Percentiles rank a stretch among this genome's conserved stretches.
Evolutionary conservation across 805 yeast genomes (phyloP).

Genomic region (Nakazawaea holstii): DNA sequence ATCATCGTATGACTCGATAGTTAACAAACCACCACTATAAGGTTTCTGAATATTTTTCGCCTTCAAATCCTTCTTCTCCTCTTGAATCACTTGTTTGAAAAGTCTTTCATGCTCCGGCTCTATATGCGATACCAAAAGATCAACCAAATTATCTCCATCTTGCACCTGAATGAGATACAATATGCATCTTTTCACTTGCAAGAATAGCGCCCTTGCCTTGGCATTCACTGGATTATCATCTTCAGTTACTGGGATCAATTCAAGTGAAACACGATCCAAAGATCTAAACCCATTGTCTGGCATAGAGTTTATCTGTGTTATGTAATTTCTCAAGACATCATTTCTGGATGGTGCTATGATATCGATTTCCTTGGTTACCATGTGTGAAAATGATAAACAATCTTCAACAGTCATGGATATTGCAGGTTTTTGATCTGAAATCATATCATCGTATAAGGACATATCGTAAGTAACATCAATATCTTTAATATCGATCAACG

Average conservation of each 20-base stretch:
- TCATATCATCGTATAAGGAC: slow-evolving; percentile 65
- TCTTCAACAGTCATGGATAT: slow-evolving; percentile 39
- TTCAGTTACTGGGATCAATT: slow-evolving; percentile 31
- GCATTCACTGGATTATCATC: slow-evolving; percentile 47
- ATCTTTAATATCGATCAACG: slow-evolving; percentile 47
- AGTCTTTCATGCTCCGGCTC: slow-evolving; percentile 61
- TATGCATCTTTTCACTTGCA: slow-evolving; percentile 80
- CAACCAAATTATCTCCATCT: slow-evolving; percentile 60
- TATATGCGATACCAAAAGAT: slow-evolving; percentile 63
- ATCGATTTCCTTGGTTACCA: slow-evolving; percentile 37
- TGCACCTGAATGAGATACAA: slow-evolving; percentile 81
- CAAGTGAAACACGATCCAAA: slow-evolving; percentile 2
- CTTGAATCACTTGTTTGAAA: slow-evolving; percentile 49
- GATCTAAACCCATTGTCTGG: not conserved
- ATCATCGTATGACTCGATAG: slow-evolving; percentile 1
- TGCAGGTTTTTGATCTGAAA: slow-evolving; percentile 38
- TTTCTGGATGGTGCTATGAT: slow-evolving; percentile 38
- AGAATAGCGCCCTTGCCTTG: slow-evolving; percentile 51
- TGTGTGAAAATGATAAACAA: slow-evolving; percentile 36
- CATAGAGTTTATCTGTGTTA: slow-evolving; percentile 9
- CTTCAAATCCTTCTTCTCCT: slow-evolving; percentile 34
- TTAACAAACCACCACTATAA: slow-evolving; percentile 6
- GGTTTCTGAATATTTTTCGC: slow-evolving; percentile 23
- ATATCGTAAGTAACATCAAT: slow-evolving; percentile 57
- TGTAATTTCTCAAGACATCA: slow-evolving; percentile 32